A percentile compares a stretch with the other conserved stretches of the same genome.
Conservation (phyloP, 345 rosid species). For the Eucalyptus tenuipes region DNA sequence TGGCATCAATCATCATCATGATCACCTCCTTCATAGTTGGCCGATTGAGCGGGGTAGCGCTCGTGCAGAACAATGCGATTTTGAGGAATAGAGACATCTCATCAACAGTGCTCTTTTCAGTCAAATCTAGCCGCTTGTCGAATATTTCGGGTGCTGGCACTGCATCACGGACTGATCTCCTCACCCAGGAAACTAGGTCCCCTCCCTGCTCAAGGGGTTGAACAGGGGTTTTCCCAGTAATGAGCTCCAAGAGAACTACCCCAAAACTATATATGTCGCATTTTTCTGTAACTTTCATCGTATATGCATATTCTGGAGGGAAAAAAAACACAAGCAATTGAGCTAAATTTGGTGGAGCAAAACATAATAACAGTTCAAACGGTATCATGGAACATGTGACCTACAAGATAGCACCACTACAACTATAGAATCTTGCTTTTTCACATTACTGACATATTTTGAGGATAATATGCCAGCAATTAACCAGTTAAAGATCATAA, state of each 20-base stretch:
- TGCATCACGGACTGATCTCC: slow-evolving; percentile 37
- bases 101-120: slow-evolving; percentile 16
- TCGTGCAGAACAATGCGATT: slow-evolving; percentile 75
- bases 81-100: slow-evolving; percentile 63
- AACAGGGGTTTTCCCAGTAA: slow-evolving; percentile 68
- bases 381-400: not conserved
- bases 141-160: slow-evolving; percentile 32
- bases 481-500: not conserved
- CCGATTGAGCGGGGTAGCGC: slow-evolving; percentile 40
- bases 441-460: not conserved
- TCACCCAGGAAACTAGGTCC: slow-evolving; percentile 67
- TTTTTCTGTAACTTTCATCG: slow-evolving; percentile 85
- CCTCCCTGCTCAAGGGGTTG: slow-evolving; percentile 84
- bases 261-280: slow-evolving; percentile 85
- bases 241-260: slow-evolving; percentile 50
- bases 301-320: slow-evolving; percentile 69
- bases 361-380: not conserved
- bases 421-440: not conserved
- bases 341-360: not conserved
- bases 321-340: not conserved
- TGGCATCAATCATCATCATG: slow-evolving; percentile 53
- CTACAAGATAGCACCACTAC: not conserved
- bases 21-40: slow-evolving; percentile 79
- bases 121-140: slow-evolving; percentile 36
- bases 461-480: not conserved